A percentile compares a stretch with the other conserved stretches of the same genome.
Conservation (phyloP, 2,329 filamentous ascomycete species). For the Sphaerulina musiva region DNA sequence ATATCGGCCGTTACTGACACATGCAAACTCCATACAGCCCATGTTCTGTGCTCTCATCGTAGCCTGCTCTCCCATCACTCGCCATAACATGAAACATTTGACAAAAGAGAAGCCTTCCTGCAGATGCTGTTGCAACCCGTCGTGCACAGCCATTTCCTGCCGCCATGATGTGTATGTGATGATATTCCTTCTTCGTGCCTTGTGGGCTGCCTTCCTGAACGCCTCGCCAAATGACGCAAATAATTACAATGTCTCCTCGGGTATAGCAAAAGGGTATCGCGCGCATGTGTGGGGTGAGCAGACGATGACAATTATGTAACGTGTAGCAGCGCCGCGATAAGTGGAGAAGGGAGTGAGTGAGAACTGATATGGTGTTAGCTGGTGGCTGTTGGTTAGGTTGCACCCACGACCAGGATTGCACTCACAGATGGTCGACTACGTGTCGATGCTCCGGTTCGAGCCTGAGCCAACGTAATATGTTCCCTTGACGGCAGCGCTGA, state of each 20-base stretch:
- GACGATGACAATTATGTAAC: background rate
- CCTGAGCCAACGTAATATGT: conserved; percentile 41
- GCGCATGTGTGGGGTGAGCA: background rate
- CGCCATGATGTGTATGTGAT: background rate
- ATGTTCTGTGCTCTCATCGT: background rate
- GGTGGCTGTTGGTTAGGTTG: background rate
- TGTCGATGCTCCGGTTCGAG: conserved; percentile 14
- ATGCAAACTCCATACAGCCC: background rate
- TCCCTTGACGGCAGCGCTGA: conserved; percentile 45
- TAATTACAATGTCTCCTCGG: conserved; percentile 1
- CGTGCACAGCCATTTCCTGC: background rate
- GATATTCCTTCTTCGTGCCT: background rate
- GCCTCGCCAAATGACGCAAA: conserved; percentile 5
- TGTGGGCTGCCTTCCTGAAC: background rate
- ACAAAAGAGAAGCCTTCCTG: background rate
- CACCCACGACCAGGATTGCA: background rate
- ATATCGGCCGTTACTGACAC: background rate
- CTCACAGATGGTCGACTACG: conserved; percentile 1
- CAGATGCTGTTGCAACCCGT: background rate
- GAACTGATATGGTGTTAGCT: background rate
- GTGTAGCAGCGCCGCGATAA: background rate
- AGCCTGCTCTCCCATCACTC: background rate
- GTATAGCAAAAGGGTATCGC: conserved; percentile 5
- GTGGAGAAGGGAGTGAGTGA: background rate
- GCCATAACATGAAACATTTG: background rate